Conservation (phyloP, 2,329 filamentous ascomycete genomes). For the Hypoxylon rubiginosum region DNA sequence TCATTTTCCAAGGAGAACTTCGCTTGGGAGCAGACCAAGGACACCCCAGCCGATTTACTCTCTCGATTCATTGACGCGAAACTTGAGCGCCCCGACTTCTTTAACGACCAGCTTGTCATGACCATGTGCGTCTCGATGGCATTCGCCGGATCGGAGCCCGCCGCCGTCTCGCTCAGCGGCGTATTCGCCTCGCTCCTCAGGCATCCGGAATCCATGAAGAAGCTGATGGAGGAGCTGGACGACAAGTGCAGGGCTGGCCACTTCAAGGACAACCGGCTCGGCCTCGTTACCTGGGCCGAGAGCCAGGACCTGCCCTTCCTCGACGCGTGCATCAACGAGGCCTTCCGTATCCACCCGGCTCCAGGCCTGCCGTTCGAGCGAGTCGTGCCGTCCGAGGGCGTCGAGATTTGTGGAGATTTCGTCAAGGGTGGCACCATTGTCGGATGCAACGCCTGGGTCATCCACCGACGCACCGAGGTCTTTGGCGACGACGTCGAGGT, state of each 20-base stretch:
- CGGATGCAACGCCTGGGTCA: conserved; percentile 50
- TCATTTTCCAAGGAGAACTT: conserved; percentile 33
- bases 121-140: conserved; percentile 35
- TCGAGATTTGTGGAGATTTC: conserved; percentile 11
- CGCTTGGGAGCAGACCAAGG: conserved; percentile 27
- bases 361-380: conserved; percentile 31
- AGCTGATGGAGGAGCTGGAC: conserved; percentile 27
- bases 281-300: conserved; percentile 28
- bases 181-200: conserved; percentile 28
- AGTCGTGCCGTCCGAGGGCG: conserved; percentile 24
- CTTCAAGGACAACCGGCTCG: conserved; percentile 19
- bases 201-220: conserved; percentile 27
- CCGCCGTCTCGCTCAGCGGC: conserved; percentile 28
- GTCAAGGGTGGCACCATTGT: conserved; percentile 47
- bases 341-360: conserved; percentile 34
- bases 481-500: conserved; percentile 52
- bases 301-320: conserved; percentile 39
- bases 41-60: conserved; percentile 21
- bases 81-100: conserved; percentile 26
- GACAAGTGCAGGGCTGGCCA: conserved; percentile 11
- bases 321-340: conserved; percentile 38
- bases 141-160: conserved; percentile 29
- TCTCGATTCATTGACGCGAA: conserved; percentile 30
- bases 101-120: conserved; percentile 26
- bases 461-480: conserved; percentile 49